These are phyloP conservation scores for Cryptococcus sp. DNA, from an alignment of 1,284 basidiomycete genomes.

Conservation along the genomic window DNA sequence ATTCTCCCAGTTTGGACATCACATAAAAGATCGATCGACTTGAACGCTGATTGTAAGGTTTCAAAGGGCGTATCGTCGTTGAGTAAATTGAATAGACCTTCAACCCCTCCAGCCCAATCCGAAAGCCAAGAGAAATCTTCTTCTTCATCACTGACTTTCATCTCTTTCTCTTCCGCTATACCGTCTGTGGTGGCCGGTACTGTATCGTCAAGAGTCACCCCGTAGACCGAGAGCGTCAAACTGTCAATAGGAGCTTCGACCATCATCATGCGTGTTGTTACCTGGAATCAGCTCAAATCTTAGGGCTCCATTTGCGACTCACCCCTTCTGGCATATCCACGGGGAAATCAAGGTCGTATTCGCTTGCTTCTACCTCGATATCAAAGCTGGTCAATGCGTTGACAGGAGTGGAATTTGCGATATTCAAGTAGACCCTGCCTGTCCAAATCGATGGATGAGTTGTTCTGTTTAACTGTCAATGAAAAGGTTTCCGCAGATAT, in stretches of 20 bases:
- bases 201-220: neutral
- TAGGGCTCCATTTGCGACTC: neutral
- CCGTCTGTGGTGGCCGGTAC: neutral
- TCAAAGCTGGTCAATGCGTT: slow-evolving; percentile 1
- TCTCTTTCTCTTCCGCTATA: neutral
- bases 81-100: neutral
- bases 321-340: slow-evolving; percentile 6
- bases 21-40: neutral
- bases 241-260: neutral
- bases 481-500: neutral
- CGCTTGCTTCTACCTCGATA: neutral
- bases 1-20: neutral
- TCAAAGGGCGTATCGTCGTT: neutral
- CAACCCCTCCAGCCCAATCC: slow-evolving; percentile 1
- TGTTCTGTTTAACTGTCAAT: neutral
- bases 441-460: neutral
- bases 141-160: neutral
- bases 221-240: neutral
- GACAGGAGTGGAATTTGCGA: slow-evolving; percentile 2
- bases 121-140: neutral
- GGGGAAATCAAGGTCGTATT: neutral
- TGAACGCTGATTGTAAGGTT: neutral
- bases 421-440: slow-evolving; percentile 2
- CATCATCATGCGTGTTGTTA: neutral
- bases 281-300: neutral